These are phyloP conservation scores for Penicillium herquei DNA, from an alignment of 495 filamentous ascomycete species.

Conservation along the genomic window DNA sequence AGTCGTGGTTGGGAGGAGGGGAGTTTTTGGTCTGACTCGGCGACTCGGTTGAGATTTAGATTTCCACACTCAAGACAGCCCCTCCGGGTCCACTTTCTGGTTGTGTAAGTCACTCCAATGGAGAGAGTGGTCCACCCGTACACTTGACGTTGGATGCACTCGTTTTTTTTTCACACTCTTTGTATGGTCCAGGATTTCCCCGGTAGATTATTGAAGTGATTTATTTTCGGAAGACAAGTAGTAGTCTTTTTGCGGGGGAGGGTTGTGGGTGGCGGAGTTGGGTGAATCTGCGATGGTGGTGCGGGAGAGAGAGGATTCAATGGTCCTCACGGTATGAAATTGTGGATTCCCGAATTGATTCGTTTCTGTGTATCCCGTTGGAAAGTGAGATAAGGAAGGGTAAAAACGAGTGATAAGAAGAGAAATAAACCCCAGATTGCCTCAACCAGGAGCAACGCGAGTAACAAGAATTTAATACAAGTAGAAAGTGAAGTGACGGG, in stretches of 20 bases:
- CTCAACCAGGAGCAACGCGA: slow-evolving; percentile 24
- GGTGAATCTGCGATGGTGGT: neutral
- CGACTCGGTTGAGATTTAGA: slow-evolving; percentile 20
- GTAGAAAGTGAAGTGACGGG: neutral
- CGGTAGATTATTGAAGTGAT: neutral
- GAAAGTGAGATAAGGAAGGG: neutral
- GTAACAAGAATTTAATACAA: neutral
- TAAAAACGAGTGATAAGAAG: slow-evolving; percentile 6
- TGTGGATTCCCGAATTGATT: neutral
- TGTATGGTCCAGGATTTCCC: neutral
- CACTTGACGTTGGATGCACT: neutral
- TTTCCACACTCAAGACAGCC: slow-evolving; percentile 22
- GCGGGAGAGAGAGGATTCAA: slow-evolving; percentile 1
- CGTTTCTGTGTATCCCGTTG: neutral
- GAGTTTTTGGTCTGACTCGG: slow-evolving; percentile 12
- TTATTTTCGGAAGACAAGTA: too few relatives aligned
- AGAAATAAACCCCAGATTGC: slow-evolving; percentile 10
- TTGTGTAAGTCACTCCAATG: neutral
- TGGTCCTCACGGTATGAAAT: slow-evolving; percentile 1
- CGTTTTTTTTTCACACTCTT: neutral
- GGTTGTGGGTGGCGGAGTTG: neutral
- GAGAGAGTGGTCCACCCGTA: neutral
- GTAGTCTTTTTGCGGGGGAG: neutral
- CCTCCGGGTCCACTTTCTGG: slow-evolving; percentile 13
- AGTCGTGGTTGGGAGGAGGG: neutral